These are phyloP conservation scores for Mallotus nudiflorus DNA, from an alignment of 345 rosid species.

Conservation along the genomic window DNA sequence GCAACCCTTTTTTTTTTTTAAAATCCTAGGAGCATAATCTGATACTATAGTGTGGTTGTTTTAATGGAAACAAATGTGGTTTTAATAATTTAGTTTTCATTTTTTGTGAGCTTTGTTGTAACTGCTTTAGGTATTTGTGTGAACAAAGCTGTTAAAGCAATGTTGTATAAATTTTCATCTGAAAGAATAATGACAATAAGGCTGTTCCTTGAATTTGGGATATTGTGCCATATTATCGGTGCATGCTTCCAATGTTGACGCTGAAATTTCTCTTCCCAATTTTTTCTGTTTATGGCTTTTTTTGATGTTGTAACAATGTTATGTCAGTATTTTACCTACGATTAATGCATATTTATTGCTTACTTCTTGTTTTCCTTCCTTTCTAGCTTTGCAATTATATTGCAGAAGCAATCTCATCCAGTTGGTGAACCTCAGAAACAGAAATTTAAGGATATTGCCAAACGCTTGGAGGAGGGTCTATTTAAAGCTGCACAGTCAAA, in stretches of 20 bases:
- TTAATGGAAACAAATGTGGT: too few relatives aligned
- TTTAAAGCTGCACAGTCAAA: constrained; percentile 63
- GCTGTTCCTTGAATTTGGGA: background rate
- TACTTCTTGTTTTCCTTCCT: constrained; percentile 19
- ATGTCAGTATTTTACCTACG: background rate
- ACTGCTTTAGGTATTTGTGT: background rate
- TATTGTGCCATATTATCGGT: background rate
- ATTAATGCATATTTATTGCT: background rate
- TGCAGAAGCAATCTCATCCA: constrained; percentile 49
- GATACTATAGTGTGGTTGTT: too few relatives aligned
- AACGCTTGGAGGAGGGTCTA: constrained; percentile 86
- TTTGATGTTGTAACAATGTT: background rate
- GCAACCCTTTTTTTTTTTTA: background rate
- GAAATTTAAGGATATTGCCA: constrained; percentile 59
- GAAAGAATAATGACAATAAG: background rate
- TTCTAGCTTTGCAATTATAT: constrained; percentile 50
- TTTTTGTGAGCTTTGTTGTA: background rate
- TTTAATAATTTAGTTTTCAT: background rate
- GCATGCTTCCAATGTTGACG: background rate
- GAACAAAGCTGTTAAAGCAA: background rate
- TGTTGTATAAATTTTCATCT: background rate
- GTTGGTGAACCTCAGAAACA: constrained; percentile 45
- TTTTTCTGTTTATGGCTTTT: background rate
- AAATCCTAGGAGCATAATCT: too few relatives aligned
- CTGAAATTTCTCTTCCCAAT: background rate